Conservation (phyloP, 805 yeast species). For the Spathaspora hagerdaliae region DNA sequence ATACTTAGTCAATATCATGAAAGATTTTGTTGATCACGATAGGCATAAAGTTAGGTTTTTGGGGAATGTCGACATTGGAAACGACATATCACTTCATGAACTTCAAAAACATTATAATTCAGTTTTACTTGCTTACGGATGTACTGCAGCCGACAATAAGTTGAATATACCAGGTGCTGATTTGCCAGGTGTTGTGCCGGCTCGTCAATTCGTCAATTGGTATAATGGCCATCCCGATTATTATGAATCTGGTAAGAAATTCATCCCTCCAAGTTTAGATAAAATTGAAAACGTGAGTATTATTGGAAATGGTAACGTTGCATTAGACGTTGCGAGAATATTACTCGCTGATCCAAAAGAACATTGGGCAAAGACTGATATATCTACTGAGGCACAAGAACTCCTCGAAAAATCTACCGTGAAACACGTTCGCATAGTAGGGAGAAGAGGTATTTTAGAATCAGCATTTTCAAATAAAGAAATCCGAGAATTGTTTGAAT, state of each 20-base stretch:
- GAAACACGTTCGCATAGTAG: conserved; percentile 67
- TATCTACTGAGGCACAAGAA: conserved; percentile 56
- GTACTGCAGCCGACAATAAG: conserved; percentile 53
- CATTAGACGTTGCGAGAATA: conserved; percentile 83
- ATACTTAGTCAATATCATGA: conserved; percentile 55
- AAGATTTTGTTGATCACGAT: conserved; percentile 6
- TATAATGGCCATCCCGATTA: conserved; percentile 82
- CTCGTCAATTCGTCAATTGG: conserved; percentile 92
- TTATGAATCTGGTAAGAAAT: conserved; percentile 28
- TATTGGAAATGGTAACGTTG: conserved; percentile 97
- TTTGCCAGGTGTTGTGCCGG: conserved; percentile 66
- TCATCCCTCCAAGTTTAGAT: conserved; percentile 52
- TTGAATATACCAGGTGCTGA: conserved; percentile 58
- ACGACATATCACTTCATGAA: conserved; percentile 48
- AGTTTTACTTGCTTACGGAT: conserved; percentile 80
- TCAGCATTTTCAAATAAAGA: conserved; percentile 93
- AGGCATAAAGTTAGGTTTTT: conserved; percentile 38
- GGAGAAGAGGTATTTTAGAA: conserved; percentile 80
- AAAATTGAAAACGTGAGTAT: conserved; percentile 65
- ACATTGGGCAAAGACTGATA: conserved; percentile 70
- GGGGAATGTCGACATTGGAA: conserved; percentile 73
- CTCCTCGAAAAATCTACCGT: conserved; percentile 51
- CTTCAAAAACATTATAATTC: conserved; percentile 62
- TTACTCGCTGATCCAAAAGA: conserved; percentile 54
- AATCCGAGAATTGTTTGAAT: conserved; percentile 73